Conservation (phyloP, 2,329 filamentous ascomycete species). For the Colletotrichum endophyticum region DNA sequence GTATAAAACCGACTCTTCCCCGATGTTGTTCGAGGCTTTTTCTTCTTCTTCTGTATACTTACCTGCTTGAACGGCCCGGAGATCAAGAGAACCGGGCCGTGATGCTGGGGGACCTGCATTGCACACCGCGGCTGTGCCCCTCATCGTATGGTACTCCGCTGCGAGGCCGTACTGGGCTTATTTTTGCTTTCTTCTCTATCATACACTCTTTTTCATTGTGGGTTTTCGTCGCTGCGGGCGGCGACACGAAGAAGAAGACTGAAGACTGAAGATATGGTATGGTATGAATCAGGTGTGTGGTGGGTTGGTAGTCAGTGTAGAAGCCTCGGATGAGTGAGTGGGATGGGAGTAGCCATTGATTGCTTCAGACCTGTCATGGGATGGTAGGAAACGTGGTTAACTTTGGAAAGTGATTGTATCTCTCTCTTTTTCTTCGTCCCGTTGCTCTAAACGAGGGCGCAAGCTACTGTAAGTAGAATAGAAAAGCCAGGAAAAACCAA, state of each 20-base stretch:
- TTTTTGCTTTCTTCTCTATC: background rate
- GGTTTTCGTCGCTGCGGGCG: background rate
- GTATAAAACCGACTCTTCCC: background rate
- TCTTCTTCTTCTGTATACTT: constrained; percentile 1
- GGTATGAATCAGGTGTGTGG: background rate
- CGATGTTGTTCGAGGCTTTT: background rate
- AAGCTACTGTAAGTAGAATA: background rate
- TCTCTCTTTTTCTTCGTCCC: background rate
- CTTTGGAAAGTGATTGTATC: background rate
- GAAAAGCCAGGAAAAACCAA: background rate
- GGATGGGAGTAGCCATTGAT: background rate
- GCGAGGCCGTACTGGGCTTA: background rate
- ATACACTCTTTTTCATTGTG: background rate
- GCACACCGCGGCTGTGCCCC: constrained; percentile 5
- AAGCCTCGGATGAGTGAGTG: background rate
- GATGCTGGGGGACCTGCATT: constrained; percentile 4
- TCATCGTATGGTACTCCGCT: background rate
- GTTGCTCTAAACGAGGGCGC: background rate
- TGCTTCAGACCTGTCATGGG: background rate
- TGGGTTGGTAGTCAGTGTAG: background rate
- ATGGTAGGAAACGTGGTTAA: background rate
- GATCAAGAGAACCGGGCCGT: constrained; percentile 8
- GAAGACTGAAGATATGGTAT: background rate
- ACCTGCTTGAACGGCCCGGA: background rate
- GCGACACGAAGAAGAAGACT: background rate